Conservation (phyloP, 1,284 basidiomycete species). For the Tremellales sp. region DNA sequence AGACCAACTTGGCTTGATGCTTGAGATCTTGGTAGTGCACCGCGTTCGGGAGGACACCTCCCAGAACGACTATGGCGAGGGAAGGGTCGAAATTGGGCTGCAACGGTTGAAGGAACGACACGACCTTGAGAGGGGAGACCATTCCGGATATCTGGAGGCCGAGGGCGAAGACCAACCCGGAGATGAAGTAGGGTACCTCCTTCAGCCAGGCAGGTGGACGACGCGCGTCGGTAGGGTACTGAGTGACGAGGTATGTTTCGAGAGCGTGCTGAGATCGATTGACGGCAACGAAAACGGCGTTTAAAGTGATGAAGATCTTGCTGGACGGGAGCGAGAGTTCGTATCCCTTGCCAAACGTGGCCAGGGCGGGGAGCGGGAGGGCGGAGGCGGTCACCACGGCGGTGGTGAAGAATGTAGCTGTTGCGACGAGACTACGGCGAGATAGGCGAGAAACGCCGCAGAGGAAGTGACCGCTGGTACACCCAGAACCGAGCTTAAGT, state of each 20-base stretch:
- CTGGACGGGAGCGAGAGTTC: background rate
- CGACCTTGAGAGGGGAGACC: slow-evolving; percentile 55
- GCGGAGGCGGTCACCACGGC: slow-evolving; percentile 52
- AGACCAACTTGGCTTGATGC: slow-evolving; percentile 7
- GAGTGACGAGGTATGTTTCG: slow-evolving; percentile 1
- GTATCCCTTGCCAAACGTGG: background rate
- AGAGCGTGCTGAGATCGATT: slow-evolving; percentile 1
- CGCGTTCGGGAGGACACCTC: slow-evolving; percentile 50
- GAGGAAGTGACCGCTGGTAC: slow-evolving; percentile 60
- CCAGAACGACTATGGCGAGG: slow-evolving; percentile 50
- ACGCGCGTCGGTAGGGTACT: background rate
- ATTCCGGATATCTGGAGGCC: slow-evolving; percentile 59
- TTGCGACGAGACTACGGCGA: slow-evolving; percentile 54
- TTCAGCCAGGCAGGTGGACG: slow-evolving; percentile 1
- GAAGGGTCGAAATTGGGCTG: slow-evolving; percentile 48
- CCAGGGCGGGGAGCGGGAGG: slow-evolving; percentile 49
- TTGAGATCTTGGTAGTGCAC: slow-evolving; percentile 32
- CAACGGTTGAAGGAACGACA: slow-evolving; percentile 54
- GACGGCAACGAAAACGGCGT: background rate
- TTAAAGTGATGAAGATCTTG: background rate
- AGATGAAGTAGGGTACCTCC: slow-evolving; percentile 46
- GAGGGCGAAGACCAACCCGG: slow-evolving; percentile 57
- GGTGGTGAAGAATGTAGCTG: slow-evolving; percentile 56
- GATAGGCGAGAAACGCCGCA: slow-evolving; percentile 63
- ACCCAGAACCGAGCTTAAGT: slow-evolving; percentile 36